Evolutionary conservation across 2,329 filamentous ascomycete genomes (phyloP).

Genomic region (Colletotrichum musae): DNA sequence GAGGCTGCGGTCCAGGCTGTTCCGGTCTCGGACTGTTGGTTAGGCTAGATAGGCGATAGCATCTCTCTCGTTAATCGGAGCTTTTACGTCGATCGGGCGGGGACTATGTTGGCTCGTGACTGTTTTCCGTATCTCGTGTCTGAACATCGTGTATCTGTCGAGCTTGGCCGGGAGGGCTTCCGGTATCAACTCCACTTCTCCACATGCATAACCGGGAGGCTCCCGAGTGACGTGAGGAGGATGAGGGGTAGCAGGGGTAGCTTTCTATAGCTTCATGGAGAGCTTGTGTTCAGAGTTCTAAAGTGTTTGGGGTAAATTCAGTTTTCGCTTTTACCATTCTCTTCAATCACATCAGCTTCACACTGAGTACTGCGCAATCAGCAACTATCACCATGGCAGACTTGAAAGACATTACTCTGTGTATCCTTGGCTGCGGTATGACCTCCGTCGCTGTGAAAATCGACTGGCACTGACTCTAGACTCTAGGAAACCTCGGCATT

Average conservation of each 20-base stretch:
- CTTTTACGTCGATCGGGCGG: slow-evolving; percentile 3
- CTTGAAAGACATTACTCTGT: slow-evolving; percentile 21
- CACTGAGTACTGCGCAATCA: background rate
- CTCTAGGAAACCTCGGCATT: slow-evolving; percentile 50
- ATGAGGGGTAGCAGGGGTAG: slow-evolving; percentile 27
- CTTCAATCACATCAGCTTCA: no score
- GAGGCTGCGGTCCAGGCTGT: slow-evolving; percentile 46
- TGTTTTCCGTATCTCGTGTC: background rate
- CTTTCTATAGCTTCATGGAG: background rate
- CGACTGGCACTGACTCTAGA: background rate
- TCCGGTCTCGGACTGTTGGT: slow-evolving; percentile 17
- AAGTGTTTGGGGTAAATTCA: background rate
- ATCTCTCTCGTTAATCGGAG: slow-evolving; percentile 19
- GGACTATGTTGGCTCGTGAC: background rate
- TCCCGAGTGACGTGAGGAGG: slow-evolving; percentile 1
- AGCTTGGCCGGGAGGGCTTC: slow-evolving; percentile 24
- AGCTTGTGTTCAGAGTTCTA: background rate
- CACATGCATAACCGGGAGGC: slow-evolving; percentile 5
- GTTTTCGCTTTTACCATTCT: background rate
- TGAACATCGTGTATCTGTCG: background rate
- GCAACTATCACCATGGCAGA: slow-evolving; percentile 7
- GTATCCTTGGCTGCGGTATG: slow-evolving; percentile 42
- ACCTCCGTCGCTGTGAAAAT: background rate
- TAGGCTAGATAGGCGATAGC: background rate
- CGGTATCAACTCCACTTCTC: slow-evolving; percentile 17